Conservation (phyloP, 257 asterid species). For the Jasminum sambac region DNA sequence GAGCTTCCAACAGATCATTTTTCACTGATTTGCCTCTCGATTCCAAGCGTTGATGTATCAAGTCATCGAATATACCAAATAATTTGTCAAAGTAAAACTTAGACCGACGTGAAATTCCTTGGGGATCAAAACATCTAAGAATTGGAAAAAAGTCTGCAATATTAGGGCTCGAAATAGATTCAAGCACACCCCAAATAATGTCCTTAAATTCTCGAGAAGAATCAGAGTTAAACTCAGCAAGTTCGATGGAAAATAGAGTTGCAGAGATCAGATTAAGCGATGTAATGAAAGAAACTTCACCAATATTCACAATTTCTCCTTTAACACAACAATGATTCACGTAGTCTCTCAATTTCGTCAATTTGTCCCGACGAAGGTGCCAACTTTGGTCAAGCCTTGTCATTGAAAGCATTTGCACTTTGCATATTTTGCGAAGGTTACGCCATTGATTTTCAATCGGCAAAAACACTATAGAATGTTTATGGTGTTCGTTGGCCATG, state of each 20-base stretch:
- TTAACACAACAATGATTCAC: conserved; percentile 21
- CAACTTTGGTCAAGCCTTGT: conserved; percentile 33
- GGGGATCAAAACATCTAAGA: no score
- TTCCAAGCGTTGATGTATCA: conserved; percentile 25
- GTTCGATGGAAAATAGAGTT: no score
- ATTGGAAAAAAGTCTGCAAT: no score
- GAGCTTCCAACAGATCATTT: conserved; percentile 33
- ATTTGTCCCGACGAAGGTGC: conserved; percentile 34
- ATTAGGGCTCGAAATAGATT: no score
- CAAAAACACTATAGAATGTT: conserved; percentile 18
- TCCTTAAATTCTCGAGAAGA: no score
- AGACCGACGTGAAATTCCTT: background rate
- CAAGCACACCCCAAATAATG: no score
- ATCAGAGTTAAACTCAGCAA: no score
- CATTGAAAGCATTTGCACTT: no score
- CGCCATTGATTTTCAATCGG: conserved; percentile 29
- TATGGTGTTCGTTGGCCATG: conserved; percentile 13
- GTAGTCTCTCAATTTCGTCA: conserved; percentile 23
- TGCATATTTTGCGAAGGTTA: conserved; percentile 25
- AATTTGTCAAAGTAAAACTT: conserved; percentile 16
- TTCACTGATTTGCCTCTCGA: conserved; percentile 9
- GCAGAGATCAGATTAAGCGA: conserved; percentile 32
- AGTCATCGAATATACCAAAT: conserved; percentile 19
- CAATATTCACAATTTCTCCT: conserved; percentile 26
- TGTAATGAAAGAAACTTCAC: conserved; percentile 32